Evolutionary conservation across 768 basidiomycete species (phyloP), one percentile per base, ranked within the genome.

Genomic region (Russula compacta): DNA sequence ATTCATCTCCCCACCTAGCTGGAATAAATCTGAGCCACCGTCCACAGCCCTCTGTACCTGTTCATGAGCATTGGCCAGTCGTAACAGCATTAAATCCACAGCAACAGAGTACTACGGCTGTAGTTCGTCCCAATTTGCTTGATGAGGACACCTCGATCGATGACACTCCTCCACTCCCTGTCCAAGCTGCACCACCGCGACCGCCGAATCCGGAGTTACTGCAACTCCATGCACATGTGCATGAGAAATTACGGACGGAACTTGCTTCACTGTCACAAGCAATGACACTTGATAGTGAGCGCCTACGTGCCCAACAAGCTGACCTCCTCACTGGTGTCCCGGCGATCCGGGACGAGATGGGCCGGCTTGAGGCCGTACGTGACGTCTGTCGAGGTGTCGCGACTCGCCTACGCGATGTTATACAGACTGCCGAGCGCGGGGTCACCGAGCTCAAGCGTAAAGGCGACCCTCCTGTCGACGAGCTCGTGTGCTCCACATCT

Each of bases 321-420:
- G 93, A 98, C 75, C 83, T 98, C 66, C 81, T 88, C 50, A 81
- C 86, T 60, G 97, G 95, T 4, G 89, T 88, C 71, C 94, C 95
- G 47, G 95, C 95, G 10, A 90, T 99, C 64, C 83, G 85, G 55
- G 97, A 99, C 74, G 97, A 99, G 76, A 95, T 93, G 90, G 89
- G 85, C 3, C 81, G 97, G 15, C 78, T 99, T 42, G 89, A 91
- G 74, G 95, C 95, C 21, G 97, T 99, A 29, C 79, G 86, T 58
- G 89, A 89, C 68, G 95, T 99, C 32, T 98, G 97, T 73, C 80
- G 77, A 66, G 83, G 79, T 56, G 94, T 95, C 43, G 82, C 86
- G 47, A 78, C 77, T 32, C 82, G 90, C 65, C 74, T 90, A 65
- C 79, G 78, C 48, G 79, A 69, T 54, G 81, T 83, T 8, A 83